Evolutionary conservation across 192 early-diverging fungal species (phyloP), one percentile per base, ranked within the genome.

Genomic region (Backusella tarrabulga): DNA sequence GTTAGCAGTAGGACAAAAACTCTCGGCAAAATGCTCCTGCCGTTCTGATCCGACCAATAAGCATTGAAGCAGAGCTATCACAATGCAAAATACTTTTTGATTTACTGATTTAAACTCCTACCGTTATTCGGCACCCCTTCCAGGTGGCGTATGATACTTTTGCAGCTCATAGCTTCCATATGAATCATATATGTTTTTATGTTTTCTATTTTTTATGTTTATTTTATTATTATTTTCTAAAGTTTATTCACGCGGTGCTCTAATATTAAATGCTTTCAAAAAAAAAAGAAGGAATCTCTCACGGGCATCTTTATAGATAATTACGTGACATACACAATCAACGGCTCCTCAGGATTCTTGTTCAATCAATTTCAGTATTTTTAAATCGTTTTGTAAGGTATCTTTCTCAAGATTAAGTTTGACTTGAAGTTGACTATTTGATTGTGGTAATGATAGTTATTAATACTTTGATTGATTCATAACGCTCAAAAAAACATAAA

Each of bases 341-440:
- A 54, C 3, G 11, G 9, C 11, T 63, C 9, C n/a, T 29, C 12
- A 63, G 2, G 21, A 63, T 70, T 50, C 71, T n/a, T 72, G 35
- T 34, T 50, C 42, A 46, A 72, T 32, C 23, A 44, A 50, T 50
- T 29, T 23, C 19, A 77, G 23, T 34, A 38, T 14, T 40, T 71
- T 72, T 19, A 69, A 29, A 12, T 78, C 77, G 15, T 78, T 54
- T 34, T 71, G 38, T 67, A 78, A 66, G 4, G 71, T 78, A 17
- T 72, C 29, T 72, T 71, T 23, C 17, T 78, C 77, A 17, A 72
- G 66, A 46, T 35, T 19, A 34, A 78, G 34, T 40, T 67, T 72
- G 9, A 21, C 15, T 36, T 56, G 54, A 29, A 71, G 77, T 67
- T 73, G 52, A 4, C 77, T 78, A 72, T 29, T 40, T 40, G 23